A percentile compares a stretch with the other conserved stretches of the same genome.
These are phyloP conservation scores for Auricularia cornea DNA, from an alignment of 768 basidiomycete species.

Conservation along the genomic window DNA sequence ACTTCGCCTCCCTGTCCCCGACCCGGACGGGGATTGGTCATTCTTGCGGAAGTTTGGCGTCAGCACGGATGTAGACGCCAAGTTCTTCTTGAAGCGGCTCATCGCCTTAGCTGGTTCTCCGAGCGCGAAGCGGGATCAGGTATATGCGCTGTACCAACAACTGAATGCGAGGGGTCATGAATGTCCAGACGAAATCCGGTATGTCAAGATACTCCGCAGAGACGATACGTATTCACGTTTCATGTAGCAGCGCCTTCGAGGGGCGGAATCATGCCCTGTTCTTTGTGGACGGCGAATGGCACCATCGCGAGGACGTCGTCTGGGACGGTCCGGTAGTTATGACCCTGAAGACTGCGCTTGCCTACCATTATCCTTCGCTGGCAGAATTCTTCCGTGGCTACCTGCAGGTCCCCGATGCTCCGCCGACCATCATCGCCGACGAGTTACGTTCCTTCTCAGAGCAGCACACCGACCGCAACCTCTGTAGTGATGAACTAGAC, in stretches of 20 bases:
- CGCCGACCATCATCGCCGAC: slow-evolving; percentile 11
- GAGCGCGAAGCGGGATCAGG: slow-evolving; percentile 2
- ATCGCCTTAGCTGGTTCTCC: slow-evolving; percentile 7
- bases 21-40: slow-evolving; percentile 13
- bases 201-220: slow-evolving; percentile 8
- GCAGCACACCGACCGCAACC: not conserved
- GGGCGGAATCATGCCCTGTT: not conserved
- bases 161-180: slow-evolving; percentile 15
- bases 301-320: slow-evolving; percentile 1
- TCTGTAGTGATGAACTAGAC: not conserved
- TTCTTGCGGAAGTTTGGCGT: slow-evolving; percentile 14
- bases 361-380: slow-evolving; percentile 7
- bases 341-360: slow-evolving; percentile 12
- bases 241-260: slow-evolving; percentile 1
- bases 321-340: slow-evolving; percentile 15
- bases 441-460: slow-evolving; percentile 5
- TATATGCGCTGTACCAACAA: slow-evolving; percentile 12
- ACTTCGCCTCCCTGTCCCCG: slow-evolving; percentile 13
- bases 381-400: slow-evolving; percentile 11
- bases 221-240: slow-evolving; percentile 7
- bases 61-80: slow-evolving; percentile 7
- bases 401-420: slow-evolving; percentile 8
- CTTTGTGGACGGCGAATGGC: not conserved
- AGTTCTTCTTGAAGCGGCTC: slow-evolving; percentile 14
- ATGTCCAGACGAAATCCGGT: slow-evolving; percentile 13